phyloP scores from a whole-genome alignment of 2,329 filamentous ascomycete species.

The Cladophialophora bantiana region DNA sequence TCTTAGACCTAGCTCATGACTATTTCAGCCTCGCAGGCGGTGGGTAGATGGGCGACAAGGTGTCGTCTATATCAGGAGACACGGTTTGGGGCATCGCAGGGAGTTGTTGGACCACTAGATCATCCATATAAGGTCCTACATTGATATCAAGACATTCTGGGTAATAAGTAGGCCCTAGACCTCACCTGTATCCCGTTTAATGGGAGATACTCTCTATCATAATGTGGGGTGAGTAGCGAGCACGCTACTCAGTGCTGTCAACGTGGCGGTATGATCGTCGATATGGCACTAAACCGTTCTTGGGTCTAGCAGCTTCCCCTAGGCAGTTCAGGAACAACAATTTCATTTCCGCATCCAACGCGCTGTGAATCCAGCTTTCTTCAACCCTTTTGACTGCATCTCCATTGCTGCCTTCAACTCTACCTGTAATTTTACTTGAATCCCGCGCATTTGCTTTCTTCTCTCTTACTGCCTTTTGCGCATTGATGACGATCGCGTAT shows the following conservation, averaged over 20 bases:
- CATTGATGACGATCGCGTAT: conserved; percentile 14
- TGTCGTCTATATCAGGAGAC: not conserved
- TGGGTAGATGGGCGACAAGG: not conserved
- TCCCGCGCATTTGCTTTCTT: conserved; percentile 1
- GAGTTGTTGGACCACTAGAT: too few relatives aligned
- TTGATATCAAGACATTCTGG: not conserved
- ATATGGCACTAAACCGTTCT: not conserved
- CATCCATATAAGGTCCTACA: not conserved
- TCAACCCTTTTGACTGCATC: conserved; percentile 3
- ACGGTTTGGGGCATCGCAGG: not conserved
- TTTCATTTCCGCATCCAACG: conserved; percentile 4
- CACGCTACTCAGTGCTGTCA: too few relatives aligned
- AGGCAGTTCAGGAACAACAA: conserved; percentile 4
- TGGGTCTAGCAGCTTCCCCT: not conserved
- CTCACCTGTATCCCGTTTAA: not conserved
- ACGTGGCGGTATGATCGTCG: not conserved
- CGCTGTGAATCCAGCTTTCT: conserved; percentile 1
- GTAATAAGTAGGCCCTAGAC: not conserved
- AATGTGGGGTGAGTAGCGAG: not conserved
- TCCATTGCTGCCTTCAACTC: not conserved
- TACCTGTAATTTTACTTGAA: conserved; percentile 1
- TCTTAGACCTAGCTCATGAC: not conserved
- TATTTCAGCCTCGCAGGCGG: not conserved
- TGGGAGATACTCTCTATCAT: not conserved
- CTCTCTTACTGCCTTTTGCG: conserved; percentile 11